Conservation (phyloP, 257 asterid genomes). For the Anisodus acutangulus region DNA sequence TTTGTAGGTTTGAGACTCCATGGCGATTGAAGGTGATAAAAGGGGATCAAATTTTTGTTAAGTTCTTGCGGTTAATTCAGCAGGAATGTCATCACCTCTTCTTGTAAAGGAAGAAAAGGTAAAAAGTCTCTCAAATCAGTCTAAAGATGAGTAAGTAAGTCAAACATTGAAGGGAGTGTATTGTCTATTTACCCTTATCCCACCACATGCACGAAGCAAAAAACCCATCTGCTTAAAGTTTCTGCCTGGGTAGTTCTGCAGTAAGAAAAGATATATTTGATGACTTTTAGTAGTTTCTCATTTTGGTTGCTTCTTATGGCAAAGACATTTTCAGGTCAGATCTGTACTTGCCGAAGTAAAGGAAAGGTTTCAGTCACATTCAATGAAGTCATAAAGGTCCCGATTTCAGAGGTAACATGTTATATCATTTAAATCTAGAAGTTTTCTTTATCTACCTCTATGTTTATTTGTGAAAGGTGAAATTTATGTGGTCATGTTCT, state of each 20-base stretch:
- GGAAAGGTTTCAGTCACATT: conserved; percentile 94
- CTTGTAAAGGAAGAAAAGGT: conserved; percentile 15
- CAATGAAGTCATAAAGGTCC: conserved; percentile 90
- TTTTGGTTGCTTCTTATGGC: conserved; percentile 47
- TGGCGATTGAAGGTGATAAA: conserved; percentile 8
- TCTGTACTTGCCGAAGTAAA: conserved; percentile 89
- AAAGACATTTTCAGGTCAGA: conserved; percentile 74
- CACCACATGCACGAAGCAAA: neutral
- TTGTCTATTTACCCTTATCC: neutral
- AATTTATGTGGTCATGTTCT: neutral
- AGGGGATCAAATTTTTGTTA: conserved; percentile 19
- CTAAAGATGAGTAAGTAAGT: neutral
- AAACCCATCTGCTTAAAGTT: neutral
- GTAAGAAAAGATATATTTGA: conserved; percentile 9
- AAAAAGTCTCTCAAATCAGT: conserved; percentile 10
- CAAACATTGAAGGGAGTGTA: neutral
- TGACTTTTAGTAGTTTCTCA: conserved; percentile 41
- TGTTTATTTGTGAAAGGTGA: neutral
- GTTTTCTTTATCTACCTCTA: neutral
- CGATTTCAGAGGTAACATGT: conserved; percentile 80
- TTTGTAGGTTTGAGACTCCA: neutral
- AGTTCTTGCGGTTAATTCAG: conserved; percentile 19
- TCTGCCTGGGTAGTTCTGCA: conserved; percentile 21
- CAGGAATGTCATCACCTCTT: conserved; percentile 9
- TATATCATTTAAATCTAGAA: neutral